Evolutionary conservation across 192 early-diverging fungal species (phyloP).

Genomic region (Coemansia erecta): DNA sequence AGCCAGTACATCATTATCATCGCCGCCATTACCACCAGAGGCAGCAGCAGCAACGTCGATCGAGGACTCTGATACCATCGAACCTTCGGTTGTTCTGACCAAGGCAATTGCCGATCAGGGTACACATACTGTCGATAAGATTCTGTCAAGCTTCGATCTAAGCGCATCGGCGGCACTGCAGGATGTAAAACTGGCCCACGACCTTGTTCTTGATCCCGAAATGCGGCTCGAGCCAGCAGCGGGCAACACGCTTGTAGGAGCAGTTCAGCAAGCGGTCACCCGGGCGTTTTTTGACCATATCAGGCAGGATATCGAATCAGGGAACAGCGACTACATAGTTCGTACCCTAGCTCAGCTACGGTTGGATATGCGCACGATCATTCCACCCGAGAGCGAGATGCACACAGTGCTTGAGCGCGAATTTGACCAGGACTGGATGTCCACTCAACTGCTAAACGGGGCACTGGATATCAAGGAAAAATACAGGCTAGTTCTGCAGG

Average conservation of each 20-base stretch:
- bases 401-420: constrained; percentile 24
- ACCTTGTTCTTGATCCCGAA: constrained; percentile 34
- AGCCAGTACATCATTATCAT: not conserved
- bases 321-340: constrained; percentile 19
- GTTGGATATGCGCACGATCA: constrained; percentile 25
- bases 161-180: constrained; percentile 31
- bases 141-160: constrained; percentile 32
- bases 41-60: not conserved
- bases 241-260: constrained; percentile 10
- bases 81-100: constrained; percentile 18
- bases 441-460: constrained; percentile 10
- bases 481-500: constrained; percentile 13
- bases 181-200: constrained; percentile 38
- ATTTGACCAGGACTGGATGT: constrained; percentile 34
- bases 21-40: not conserved
- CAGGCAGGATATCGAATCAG: constrained; percentile 15
- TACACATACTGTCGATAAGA: constrained; percentile 25
- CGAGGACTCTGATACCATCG: not conserved
- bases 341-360: constrained; percentile 24
- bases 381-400: constrained; percentile 12
- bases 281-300: constrained; percentile 25
- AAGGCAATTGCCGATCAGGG: constrained; percentile 27
- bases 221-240: constrained; percentile 23
- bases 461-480: constrained; percentile 21
- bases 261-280: constrained; percentile 25